A percentile compares a stretch with the other conserved stretches of the same genome.
phyloP scores from a whole-genome alignment of 1,139 yeast species.

The Hemisphaericaspora subhashii region DNA sequence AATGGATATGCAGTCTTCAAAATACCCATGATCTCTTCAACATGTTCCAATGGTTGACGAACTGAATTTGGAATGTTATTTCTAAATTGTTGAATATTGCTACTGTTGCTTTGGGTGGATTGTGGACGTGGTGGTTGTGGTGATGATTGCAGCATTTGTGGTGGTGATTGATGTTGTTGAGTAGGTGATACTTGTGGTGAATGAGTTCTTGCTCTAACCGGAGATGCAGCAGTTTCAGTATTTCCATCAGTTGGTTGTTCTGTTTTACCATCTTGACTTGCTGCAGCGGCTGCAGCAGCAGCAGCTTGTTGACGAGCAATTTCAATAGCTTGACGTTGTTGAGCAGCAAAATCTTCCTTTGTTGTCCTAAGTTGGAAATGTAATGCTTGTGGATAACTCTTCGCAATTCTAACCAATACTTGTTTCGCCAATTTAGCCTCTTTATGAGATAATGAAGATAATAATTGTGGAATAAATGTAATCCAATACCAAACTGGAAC shows the following conservation, averaged over 20 bases:
- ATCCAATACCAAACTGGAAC: conserved; percentile 99
- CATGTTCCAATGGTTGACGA: conserved; percentile 89
- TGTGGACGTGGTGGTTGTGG: conserved; percentile 7
- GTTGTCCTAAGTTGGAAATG: conserved; percentile 96
- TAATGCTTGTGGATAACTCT: conserved; percentile 94
- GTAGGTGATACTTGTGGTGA: conserved; percentile 17
- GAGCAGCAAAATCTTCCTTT: conserved; percentile 86
- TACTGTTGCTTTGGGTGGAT: conserved; percentile 5
- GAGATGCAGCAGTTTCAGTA: conserved; percentile 13
- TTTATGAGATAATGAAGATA: conserved; percentile 84
- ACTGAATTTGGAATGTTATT: conserved; percentile 15
- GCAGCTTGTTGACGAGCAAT: conserved; percentile 28
- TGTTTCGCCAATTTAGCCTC: conserved; percentile 89
- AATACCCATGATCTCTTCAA: conserved; percentile 93
- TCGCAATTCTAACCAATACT: conserved; percentile 87
- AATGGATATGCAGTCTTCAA: conserved; percentile 95
- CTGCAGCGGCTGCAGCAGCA: conserved; percentile 27
- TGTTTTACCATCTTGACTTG: conserved; percentile 10
- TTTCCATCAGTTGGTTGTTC: conserved; percentile 4
- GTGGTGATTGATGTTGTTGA: conserved; percentile 17
- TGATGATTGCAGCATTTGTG: conserved; percentile 1
- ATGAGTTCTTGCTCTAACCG: conserved; percentile 9
- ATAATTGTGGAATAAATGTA: conserved; percentile 89
- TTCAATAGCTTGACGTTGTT: conserved; percentile 77
- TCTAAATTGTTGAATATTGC: conserved; percentile 3